phyloP scores from a whole-genome alignment of 1,284 basidiomycete genomes.

The Ganoderma boninense region DNA sequence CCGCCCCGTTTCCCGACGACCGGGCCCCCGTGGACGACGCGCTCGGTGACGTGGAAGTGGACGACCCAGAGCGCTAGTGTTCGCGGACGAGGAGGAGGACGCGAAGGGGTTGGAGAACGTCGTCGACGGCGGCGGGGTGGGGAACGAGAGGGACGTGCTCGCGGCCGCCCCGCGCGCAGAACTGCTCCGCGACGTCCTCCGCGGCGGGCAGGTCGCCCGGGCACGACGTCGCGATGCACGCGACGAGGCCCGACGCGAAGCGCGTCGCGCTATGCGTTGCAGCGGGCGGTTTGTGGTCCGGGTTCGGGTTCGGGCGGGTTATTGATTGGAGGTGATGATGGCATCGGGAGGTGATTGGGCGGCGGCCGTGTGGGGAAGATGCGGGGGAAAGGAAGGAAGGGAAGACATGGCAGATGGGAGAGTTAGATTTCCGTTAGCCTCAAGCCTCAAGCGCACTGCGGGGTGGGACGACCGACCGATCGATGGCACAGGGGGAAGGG shows the following conservation, averaged over 20 bases:
- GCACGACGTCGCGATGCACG: slow-evolving; percentile 39
- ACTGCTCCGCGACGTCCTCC: slow-evolving; percentile 40
- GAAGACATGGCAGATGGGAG: too few species aligned
- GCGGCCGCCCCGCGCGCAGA: slow-evolving; percentile 41
- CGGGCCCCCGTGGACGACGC: neutral
- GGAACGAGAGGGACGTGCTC: slow-evolving; percentile 43
- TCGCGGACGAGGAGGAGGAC: slow-evolving; percentile 25
- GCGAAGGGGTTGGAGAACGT: slow-evolving; percentile 30
- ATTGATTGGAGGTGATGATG: too few species aligned
- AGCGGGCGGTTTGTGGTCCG: neutral
- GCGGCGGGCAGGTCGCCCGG: slow-evolving; percentile 35
- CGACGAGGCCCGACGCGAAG: slow-evolving; percentile 29
- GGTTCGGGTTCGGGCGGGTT: too few species aligned
- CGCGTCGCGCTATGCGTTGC: slow-evolving; percentile 25
- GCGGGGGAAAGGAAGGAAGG: neutral
- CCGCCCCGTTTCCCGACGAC: slow-evolving; percentile 1
- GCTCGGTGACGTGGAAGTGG: too few species aligned
- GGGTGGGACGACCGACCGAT: neutral
- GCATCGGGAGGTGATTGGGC: too few species aligned
- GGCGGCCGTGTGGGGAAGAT: neutral
- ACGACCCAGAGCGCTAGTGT: too few species aligned
- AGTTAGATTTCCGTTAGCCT: neutral
- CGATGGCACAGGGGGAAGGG: neutral
- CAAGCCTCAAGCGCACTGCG: neutral
- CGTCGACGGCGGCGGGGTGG: slow-evolving; percentile 26